Evolutionary conservation across 164 flowering plant genomes (phyloP), one percentile per base, ranked within the genome.

Genomic region (Platanus orientalis): DNA sequence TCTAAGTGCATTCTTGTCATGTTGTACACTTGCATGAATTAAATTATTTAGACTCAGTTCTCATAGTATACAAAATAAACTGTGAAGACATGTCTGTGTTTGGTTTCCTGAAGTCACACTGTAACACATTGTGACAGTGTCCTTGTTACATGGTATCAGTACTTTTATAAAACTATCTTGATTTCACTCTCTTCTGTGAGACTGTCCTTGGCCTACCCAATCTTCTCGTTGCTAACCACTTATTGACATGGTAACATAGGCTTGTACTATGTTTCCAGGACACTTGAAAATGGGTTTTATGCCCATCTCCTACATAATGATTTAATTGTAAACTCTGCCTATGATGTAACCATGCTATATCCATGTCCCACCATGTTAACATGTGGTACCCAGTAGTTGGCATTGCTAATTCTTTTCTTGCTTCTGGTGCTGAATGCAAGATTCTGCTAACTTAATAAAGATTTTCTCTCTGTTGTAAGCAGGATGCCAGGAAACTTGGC

Each of bases 401-500:
- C 21, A 12, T 48, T 51, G 19, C 34, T 48, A 12, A 2, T 29
- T 9, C 4, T 24, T 32, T 14, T 44, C 24, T 23, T 1, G 40
- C 51, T 54, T 61, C 21, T n/a, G 36, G 45, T 42, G 14, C 48
- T 27, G 11, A 47, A 57, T 25, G 30, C 47, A 53, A 47, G 19
- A 54, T 34, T 21, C 30, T 36, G 3, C n/a, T 27, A 36, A 60
- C 6, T 6, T 47, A 20, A 34, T 29, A 36, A 17, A 40, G 19
- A 24, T 23, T 49, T 45, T 27, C 54, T 54, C 48, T 25, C 19
- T 63, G 32, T 39, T 23, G 14, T 60, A 26, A 61, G 42, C 79
- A 94, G 99, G 82, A 76, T 52, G 81, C 95, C 55, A 79, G 81
- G 59, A 81, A 88, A 65, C 84, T 78, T 71, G 99, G 99, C 45